Base-by-base conservation (phyloP, 306 rosid genomes). In the Bauhinia variegata region DNA sequence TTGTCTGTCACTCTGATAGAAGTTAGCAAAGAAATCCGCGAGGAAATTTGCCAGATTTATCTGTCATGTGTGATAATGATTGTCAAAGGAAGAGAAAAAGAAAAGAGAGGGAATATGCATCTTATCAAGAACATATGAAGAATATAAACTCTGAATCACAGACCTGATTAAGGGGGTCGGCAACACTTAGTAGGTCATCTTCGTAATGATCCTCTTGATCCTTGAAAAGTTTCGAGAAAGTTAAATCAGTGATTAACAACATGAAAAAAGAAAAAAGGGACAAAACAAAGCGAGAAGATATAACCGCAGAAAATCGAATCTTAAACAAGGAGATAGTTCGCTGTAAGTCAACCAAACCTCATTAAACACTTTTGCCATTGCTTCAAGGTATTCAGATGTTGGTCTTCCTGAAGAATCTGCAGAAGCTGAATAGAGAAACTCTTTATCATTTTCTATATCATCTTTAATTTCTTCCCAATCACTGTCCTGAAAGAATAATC, bases 101-200 rank as follows among this genome's bases (percentile, higher is more conserved):
- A 6, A 46, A 64, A 51, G 28, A 23, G 28, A 23, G 28, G 2
- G 28, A 23, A 23, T 23, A 39, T 55, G 23, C 60, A 39, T 44
- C 41, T 60, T 28, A 28, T 18, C 16, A 1, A 59, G 7, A 4
- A 62, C 38, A 28, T 54, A 30, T 14, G 41, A 61, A 50, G 55
- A 11, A 53, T 11, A 10, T 8, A 58, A 46, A 70, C 16, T 42
- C 56, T 23, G 13, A 15, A 70, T 37, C 18, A 16, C 63, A 63
- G 55, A 92, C 98, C 93, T 92, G 93, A 69, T 86, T 86, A 50
- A 92, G 91, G 60, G 98, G 96, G 79, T 92, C 98, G 0, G 91
- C 85, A 19, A 83, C 84, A 67, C 83, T 73, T 39, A 87, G 75
- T 53, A 86, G 83, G 74, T 86, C 86, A 68, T 88, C 96, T 72